These are phyloP conservation scores for Saprolegnia parasitica DNA, from an alignment of 352 stramenopile species.

Conservation along the genomic window DNA sequence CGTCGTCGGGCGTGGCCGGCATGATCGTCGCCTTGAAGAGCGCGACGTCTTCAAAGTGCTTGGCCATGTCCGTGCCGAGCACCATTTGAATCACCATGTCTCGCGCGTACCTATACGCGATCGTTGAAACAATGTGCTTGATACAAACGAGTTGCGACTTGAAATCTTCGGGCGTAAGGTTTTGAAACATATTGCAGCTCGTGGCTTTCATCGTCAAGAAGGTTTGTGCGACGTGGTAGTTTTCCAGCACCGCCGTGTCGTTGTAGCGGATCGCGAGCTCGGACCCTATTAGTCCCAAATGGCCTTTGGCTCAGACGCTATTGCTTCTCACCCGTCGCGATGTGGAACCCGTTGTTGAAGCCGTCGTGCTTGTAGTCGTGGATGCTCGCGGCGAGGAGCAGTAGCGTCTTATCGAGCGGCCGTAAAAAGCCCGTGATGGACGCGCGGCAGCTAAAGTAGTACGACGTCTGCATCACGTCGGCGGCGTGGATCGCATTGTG, in stretches of 20 bases:
- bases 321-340: constrained; percentile 46
- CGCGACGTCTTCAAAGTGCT: constrained; percentile 84
- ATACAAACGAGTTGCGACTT: constrained; percentile 37
- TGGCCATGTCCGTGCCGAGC: constrained; percentile 86
- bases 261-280: constrained; percentile 87
- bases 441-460: constrained; percentile 79
- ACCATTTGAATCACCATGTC: constrained; percentile 90
- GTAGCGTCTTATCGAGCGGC: constrained; percentile 62
- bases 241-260: constrained; percentile 84
- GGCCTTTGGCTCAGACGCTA: too few relatives aligned
- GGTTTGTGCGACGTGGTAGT: constrained; percentile 84
- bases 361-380: constrained; percentile 89
- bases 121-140: constrained; percentile 16
- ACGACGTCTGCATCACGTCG: constrained; percentile 84
- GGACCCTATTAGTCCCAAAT: constrained; percentile 33
- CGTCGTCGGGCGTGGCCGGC: constrained; percentile 45
- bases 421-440: constrained; percentile 70
- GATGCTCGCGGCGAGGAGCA: constrained; percentile 74
- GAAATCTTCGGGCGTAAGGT: constrained; percentile 68
- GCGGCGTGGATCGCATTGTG: constrained; percentile 87
- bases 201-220: constrained; percentile 88
- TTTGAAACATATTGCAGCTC: constrained; percentile 77
- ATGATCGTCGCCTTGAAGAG: constrained; percentile 87
- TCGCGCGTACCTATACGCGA: constrained; percentile 43
- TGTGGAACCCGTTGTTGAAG: constrained; percentile 89